These are phyloP conservation scores for Aureobasidium namibiae DNA, from an alignment of 2,329 filamentous ascomycete genomes.

Conservation along the genomic window DNA sequence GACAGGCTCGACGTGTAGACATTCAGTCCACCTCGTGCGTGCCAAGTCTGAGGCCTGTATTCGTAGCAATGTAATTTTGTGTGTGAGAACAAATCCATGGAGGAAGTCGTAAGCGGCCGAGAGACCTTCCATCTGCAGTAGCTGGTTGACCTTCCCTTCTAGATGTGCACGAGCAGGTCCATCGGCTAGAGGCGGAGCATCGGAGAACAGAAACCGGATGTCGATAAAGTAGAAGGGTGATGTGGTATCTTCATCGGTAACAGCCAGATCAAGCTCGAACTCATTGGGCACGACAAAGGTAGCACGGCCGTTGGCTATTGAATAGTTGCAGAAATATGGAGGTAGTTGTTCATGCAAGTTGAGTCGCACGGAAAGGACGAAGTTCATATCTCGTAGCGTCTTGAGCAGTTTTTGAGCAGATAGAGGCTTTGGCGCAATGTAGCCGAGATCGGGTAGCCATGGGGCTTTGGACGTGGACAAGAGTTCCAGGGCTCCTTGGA, in stretches of 20 bases:
- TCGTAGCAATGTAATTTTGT: conserved; percentile 77
- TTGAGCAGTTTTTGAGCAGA: conserved; percentile 64
- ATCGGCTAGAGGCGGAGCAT: conserved; percentile 52
- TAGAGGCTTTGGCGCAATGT: conserved; percentile 65
- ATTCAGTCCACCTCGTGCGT: conserved; percentile 66
- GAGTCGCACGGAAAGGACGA: conserved; percentile 71
- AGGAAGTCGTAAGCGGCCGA: conserved; percentile 75
- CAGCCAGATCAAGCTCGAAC: conserved; percentile 87
- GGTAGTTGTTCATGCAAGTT: conserved; percentile 80
- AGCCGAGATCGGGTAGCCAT: conserved; percentile 75
- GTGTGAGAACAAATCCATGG: conserved; percentile 79
- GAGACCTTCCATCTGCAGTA: conserved; percentile 62
- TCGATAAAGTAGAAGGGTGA: conserved; percentile 94
- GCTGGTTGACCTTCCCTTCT: conserved; percentile 63
- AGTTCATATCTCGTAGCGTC: conserved; percentile 74
- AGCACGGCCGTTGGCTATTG: conserved; percentile 74
- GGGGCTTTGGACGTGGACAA: conserved; percentile 68
- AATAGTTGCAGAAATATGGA: conserved; percentile 66
- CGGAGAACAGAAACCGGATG: conserved; percentile 73
- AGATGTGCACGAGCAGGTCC: conserved; percentile 57
- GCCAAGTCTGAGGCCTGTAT: conserved; percentile 67
- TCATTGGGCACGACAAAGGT: conserved; percentile 78
- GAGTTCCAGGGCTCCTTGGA: conserved; percentile 80
- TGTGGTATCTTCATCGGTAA: conserved; percentile 73
- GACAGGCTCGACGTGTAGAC: conserved; percentile 67